These are phyloP conservation scores for Penicillium sp. DNA, from an alignment of 2,329 filamentous ascomycete genomes.

Conservation along the genomic window DNA sequence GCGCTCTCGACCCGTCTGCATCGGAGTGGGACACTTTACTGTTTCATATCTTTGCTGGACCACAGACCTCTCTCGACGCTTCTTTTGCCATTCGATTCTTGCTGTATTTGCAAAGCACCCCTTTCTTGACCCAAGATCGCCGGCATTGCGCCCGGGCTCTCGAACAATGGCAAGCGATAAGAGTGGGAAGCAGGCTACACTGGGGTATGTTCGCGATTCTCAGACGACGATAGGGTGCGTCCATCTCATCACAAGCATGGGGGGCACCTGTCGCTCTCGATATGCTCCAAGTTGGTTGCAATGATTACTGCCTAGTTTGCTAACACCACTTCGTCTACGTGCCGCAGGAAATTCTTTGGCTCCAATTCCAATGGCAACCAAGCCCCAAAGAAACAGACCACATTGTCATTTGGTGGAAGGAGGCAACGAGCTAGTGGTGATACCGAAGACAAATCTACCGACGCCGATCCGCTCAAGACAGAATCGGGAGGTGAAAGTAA, in stretches of 20 bases:
- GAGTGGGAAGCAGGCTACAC: constrained; percentile 65
- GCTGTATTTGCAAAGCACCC: background rate
- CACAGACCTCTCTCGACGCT: background rate
- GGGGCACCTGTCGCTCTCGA: constrained; percentile 4
- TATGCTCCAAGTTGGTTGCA: background rate
- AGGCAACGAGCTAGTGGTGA: constrained; percentile 41
- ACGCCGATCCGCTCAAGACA: background rate
- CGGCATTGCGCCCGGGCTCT: background rate
- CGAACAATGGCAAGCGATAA: constrained; percentile 27
- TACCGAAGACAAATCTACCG: constrained; percentile 14
- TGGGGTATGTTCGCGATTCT: constrained; percentile 76
- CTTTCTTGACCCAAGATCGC: background rate
- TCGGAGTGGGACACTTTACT: background rate
- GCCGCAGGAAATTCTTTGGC: constrained; percentile 75
- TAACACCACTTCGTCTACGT: background rate
- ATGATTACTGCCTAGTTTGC: background rate
- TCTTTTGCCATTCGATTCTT: background rate
- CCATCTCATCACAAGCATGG: constrained; percentile 8
- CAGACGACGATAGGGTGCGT: constrained; percentile 71
- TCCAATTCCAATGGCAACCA: constrained; percentile 53
- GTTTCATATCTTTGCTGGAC: background rate
- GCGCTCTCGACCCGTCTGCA: constrained; percentile 10
- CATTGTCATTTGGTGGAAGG: constrained; percentile 64
- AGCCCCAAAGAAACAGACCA: constrained; percentile 67
- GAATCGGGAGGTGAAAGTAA: constrained; percentile 17